Evolutionary conservation across 768 basidiomycete species (phyloP).

Genomic region (Pleurotus ostreatus): DNA sequence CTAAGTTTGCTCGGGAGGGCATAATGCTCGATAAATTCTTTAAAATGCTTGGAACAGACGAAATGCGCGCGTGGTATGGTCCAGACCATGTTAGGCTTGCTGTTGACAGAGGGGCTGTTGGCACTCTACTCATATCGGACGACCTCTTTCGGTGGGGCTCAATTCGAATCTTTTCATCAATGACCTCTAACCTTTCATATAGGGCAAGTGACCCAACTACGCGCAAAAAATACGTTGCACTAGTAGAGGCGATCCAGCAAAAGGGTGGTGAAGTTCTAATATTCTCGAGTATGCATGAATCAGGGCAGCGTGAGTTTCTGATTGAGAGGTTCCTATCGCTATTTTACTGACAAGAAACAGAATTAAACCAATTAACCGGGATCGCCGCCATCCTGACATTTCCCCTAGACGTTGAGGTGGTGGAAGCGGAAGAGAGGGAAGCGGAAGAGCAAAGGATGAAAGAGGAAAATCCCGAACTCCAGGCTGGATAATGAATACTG

Average conservation of each 20-base stretch:
- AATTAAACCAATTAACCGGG: slow-evolving; percentile 93
- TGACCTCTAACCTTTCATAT: neutral
- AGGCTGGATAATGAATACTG: slow-evolving; percentile 12
- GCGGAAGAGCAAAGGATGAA: slow-evolving; percentile 69
- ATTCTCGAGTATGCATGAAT: slow-evolving; percentile 99
- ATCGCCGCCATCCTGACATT: slow-evolving; percentile 95
- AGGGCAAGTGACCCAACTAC: slow-evolving; percentile 78
- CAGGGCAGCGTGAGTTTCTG: slow-evolving; percentile 83
- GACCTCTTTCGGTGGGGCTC: slow-evolving; percentile 77
- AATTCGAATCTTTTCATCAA: neutral
- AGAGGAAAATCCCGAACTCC: slow-evolving; percentile 27
- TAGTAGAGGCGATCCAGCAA: slow-evolving; percentile 85
- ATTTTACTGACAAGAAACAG: slow-evolving; percentile 34
- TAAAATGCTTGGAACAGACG: slow-evolving; percentile 94
- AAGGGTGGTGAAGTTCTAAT: slow-evolving; percentile 93
- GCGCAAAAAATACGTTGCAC: slow-evolving; percentile 78
- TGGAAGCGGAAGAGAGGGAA: slow-evolving; percentile 88
- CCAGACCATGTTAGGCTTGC: slow-evolving; percentile 91
- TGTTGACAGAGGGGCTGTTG: slow-evolving; percentile 89
- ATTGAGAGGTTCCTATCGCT: neutral
- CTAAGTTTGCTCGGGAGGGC: slow-evolving; percentile 95
- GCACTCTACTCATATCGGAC: slow-evolving; percentile 92
- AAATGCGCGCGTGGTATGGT: slow-evolving; percentile 98
- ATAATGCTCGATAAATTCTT: slow-evolving; percentile 95
- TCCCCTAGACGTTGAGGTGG: slow-evolving; percentile 92